phyloP scores from a whole-genome alignment of 768 basidiomycete genomes.

The Omphalotus guepiniiformis region DNA sequence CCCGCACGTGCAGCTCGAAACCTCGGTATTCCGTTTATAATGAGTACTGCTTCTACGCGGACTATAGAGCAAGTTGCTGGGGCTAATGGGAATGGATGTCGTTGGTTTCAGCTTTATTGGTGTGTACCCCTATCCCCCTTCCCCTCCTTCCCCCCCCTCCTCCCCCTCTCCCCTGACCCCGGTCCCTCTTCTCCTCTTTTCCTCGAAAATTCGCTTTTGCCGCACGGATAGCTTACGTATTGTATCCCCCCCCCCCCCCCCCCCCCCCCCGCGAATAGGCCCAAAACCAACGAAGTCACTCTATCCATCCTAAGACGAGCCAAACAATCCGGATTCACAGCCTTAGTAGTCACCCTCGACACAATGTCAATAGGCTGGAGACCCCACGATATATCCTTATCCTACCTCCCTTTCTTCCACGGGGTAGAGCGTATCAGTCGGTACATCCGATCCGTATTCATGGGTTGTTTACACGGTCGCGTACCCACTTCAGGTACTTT shows the following conservation, averaged over 20 bases:
- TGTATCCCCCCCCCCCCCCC: too few species aligned
- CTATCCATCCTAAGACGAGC: constrained; percentile 63
- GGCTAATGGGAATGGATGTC: constrained; percentile 61
- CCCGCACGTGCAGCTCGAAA: constrained; percentile 60
- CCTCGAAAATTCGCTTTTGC: too few species aligned
- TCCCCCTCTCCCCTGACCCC: too few species aligned
- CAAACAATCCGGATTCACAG: constrained; percentile 60
- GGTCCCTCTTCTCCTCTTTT: too few species aligned
- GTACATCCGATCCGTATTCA: constrained; percentile 77
- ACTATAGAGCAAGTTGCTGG: constrained; percentile 75
- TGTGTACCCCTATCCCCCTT: too few species aligned
- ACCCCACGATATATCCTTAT: constrained; percentile 62
- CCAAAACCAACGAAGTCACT: constrained; percentile 52
- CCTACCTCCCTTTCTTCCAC: constrained; percentile 64
- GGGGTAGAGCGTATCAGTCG: constrained; percentile 65
- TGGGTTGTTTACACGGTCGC: constrained; percentile 51
- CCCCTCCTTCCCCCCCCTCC: too few species aligned
- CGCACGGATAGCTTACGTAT: too few species aligned
- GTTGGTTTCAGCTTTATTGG: constrained; percentile 88
- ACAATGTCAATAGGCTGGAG: constrained; percentile 73
- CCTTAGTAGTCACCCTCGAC: constrained; percentile 78
- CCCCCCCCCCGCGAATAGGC: constrained; percentile 47
- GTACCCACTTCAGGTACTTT: constrained; percentile 32
- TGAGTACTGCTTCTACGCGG: constrained; percentile 71
- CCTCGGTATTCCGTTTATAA: constrained; percentile 62